Evolutionary conservation across 495 filamentous ascomycete species (phyloP).

Genomic region (Daldinia childiae): DNA sequence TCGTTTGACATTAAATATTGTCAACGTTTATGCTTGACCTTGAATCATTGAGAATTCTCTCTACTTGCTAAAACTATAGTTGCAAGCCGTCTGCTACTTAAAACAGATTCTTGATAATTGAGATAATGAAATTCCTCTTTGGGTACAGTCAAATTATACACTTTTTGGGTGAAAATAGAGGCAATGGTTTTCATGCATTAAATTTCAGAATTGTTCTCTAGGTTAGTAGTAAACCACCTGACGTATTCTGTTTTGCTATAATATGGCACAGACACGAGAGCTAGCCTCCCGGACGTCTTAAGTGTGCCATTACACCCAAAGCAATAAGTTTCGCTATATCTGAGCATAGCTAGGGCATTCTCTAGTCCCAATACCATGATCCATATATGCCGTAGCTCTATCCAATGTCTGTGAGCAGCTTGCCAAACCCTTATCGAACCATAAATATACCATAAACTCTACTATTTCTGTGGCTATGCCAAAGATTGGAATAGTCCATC

Average conservation of each 20-base stretch:
- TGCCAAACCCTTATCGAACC: too few relatives aligned
- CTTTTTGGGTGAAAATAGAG: not conserved
- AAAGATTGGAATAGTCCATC: not conserved
- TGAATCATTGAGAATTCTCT: not conserved
- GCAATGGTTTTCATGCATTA: not conserved
- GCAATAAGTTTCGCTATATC: not conserved
- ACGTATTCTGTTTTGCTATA: not conserved
- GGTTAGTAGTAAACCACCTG: not conserved
- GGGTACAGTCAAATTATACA: not conserved
- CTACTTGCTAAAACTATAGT: not conserved
- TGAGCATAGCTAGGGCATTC: not conserved
- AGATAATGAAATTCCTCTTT: not conserved
- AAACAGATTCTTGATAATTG: not conserved
- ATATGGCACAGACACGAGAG: not conserved
- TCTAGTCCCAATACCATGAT: not conserved
- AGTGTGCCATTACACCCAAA: not conserved
- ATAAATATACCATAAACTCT: not conserved
- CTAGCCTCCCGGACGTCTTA: not conserved
- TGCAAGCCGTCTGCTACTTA: not conserved
- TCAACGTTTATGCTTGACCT: not conserved
- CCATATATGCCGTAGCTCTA: not conserved
- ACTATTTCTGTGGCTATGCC: not conserved
- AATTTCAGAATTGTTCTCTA: not conserved
- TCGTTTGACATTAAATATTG: slow-evolving; percentile 6
- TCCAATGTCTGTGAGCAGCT: not conserved